These are phyloP conservation scores for Nemania abortiva DNA, from an alignment of 2,329 filamentous ascomycete species.

Conservation along the genomic window DNA sequence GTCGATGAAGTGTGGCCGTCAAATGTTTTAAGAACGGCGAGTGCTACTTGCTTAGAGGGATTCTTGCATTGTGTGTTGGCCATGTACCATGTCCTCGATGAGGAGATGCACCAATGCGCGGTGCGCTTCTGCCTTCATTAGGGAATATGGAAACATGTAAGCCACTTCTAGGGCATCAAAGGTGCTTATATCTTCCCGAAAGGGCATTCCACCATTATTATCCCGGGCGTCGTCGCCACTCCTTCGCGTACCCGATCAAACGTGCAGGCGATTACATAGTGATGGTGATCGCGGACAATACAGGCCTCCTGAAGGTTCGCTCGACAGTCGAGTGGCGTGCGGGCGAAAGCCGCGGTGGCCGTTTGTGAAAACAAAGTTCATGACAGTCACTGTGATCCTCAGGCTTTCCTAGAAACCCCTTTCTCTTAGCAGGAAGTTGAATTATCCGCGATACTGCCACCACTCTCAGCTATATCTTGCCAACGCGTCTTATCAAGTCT, in stretches of 20 bases:
- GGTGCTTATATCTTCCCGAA: slow-evolving; percentile 20
- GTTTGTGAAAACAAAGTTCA: too few relatives aligned
- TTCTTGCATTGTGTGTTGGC: slow-evolving; percentile 24
- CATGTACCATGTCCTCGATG: slow-evolving; percentile 13
- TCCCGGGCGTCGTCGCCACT: slow-evolving; percentile 42
- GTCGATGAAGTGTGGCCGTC: slow-evolving; percentile 54
- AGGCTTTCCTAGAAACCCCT: too few relatives aligned
- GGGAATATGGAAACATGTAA: slow-evolving; percentile 32
- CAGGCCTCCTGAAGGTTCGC: slow-evolving; percentile 46
- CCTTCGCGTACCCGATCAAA: slow-evolving; percentile 39
- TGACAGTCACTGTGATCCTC: too few relatives aligned
- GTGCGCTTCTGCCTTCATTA: slow-evolving; percentile 19
- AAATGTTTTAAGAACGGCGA: slow-evolving; percentile 59
- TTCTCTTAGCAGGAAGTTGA: too few relatives aligned
- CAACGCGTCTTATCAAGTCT: too few relatives aligned
- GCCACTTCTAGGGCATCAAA: slow-evolving; percentile 23
- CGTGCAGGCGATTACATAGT: slow-evolving; percentile 46
- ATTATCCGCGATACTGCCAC: too few relatives aligned
- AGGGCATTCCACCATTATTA: slow-evolving; percentile 44
- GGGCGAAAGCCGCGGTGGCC: too few relatives aligned
- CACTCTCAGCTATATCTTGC: too few relatives aligned
- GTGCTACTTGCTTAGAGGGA: slow-evolving; percentile 50
- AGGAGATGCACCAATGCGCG: slow-evolving; percentile 18
- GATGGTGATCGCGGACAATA: slow-evolving; percentile 48
- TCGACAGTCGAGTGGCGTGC: too few relatives aligned